Conservation (phyloP, 805 yeast species). For the Scheffersomyces spartinae region DNA sequence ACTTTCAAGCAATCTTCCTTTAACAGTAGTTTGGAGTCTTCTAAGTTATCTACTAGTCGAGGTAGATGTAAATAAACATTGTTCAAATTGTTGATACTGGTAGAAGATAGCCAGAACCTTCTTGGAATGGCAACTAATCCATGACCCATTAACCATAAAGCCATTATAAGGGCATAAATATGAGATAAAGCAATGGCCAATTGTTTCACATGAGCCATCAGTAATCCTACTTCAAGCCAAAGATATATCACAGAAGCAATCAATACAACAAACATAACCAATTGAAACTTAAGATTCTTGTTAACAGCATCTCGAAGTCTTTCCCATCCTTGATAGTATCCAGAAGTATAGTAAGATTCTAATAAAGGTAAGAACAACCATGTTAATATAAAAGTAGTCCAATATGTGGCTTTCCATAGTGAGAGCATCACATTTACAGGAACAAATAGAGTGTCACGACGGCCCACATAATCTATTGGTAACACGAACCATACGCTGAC, state of each 20-base stretch:
- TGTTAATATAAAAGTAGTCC: slow-evolving; percentile 71
- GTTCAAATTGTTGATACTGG: slow-evolving; percentile 17
- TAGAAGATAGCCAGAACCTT: too few relatives aligned
- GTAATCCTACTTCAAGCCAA: slow-evolving; percentile 41
- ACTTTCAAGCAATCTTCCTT: slow-evolving; percentile 55
- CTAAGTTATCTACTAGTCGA: slow-evolving; percentile 42
- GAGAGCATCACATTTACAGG: slow-evolving; percentile 34
- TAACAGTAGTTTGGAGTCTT: slow-evolving; percentile 51
- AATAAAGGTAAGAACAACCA: slow-evolving; percentile 67
- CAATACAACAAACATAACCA: slow-evolving; percentile 41
- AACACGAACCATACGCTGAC: too few relatives aligned
- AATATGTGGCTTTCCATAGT: slow-evolving; percentile 66
- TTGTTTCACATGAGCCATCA: slow-evolving; percentile 45
- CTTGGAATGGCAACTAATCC: slow-evolving; percentile 65
- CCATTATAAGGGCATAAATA: slow-evolving; percentile 60
- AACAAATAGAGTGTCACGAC: too few relatives aligned
- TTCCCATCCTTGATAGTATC: slow-evolving; percentile 38
- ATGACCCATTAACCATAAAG: slow-evolving; percentile 79
- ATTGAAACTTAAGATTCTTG: slow-evolving; percentile 48
- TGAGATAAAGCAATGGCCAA: slow-evolving; percentile 69
- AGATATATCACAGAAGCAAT: slow-evolving; percentile 48
- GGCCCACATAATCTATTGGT: too few relatives aligned
- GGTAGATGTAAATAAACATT: slow-evolving; percentile 45
- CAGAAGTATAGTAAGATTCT: slow-evolving; percentile 65
- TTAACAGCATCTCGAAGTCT: slow-evolving; percentile 46